Evolutionary conservation across 1,284 basidiomycete genomes (phyloP), one percentile per base, ranked within the genome.

Genomic region (Pseudozyma sp.): DNA sequence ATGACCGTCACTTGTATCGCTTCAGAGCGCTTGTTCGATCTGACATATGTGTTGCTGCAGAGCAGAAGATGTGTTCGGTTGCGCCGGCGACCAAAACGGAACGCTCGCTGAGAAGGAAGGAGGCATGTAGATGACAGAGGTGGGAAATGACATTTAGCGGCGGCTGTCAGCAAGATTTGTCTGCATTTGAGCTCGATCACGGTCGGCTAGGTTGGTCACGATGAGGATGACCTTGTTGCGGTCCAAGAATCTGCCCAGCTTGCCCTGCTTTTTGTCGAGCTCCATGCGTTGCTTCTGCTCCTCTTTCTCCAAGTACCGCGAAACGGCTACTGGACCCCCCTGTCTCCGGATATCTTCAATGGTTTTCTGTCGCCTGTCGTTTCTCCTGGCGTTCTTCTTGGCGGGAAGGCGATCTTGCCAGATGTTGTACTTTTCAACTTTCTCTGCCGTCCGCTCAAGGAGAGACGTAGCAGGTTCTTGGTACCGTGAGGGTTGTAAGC

Each of bases 371-470:
- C 50, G 54, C 30, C 46, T 53, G n/a, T 24, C 31, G 4, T 43
- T 14, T 17, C 40, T 46, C 4, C 61, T 16, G 11, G 49, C 62
- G 9, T 45, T 34, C 45, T 66, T 66, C 33, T 59, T 66, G n/a
- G 63, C 56, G 2, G 56, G 63, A 13, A 59, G 56, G 6, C 63
- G 63, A 31, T 66, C 63, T 50, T 66, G 47, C 63, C 63, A 66
- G 4, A 60, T 39, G 31, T 59, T 66, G 56, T 55, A 66, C 19
- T 49, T 58, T 39, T 65, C 63, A 3, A 59, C 55, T 17, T 58
- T 58, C 10, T 50, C 55, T 5, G 55, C 55, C 0, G 44, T 42
- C 29, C 44, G 54, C 11, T 66, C 63, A 9, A 66, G 17, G 5
- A 51, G 44, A 7, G 46, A 33, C 5, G 2, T 52, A 8, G 52